A percentile compares a stretch with the other conserved stretches of the same genome.
These are phyloP conservation scores for Coemansia sp. DNA, from an alignment of 192 early-diverging fungal species.

Conservation along the genomic window DNA sequence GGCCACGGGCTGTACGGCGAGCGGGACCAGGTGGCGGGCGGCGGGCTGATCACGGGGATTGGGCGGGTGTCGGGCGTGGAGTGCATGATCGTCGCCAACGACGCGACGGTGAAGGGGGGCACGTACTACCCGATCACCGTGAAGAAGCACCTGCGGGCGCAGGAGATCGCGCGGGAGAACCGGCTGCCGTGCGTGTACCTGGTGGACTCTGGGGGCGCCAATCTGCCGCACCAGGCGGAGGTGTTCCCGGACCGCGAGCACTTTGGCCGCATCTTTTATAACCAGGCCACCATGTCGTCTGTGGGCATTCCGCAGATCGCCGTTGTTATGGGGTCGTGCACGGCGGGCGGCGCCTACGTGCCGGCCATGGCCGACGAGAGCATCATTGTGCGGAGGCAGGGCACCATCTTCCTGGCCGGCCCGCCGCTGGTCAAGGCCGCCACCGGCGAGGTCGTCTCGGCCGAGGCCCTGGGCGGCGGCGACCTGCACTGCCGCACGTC, in stretches of 20 bases:
- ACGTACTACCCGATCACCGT: constrained; percentile 95
- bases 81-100: constrained; percentile 97
- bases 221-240: constrained; percentile 89
- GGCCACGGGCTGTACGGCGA: constrained; percentile 85
- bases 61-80: constrained; percentile 88
- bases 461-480: constrained; percentile 92
- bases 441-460: constrained; percentile 89
- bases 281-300: constrained; percentile 79
- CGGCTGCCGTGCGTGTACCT: constrained; percentile 91
- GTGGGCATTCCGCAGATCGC: constrained; percentile 92
- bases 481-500: constrained; percentile 93
- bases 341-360: constrained; percentile 95
- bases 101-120: constrained; percentile 97
- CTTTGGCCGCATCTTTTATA: constrained; percentile 96
- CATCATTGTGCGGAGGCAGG: constrained; percentile 92
- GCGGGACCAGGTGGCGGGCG: constrained; percentile 78
- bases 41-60: constrained; percentile 92
- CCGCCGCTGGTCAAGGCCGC: constrained; percentile 96
- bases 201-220: constrained; percentile 94
- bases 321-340: constrained; percentile 96
- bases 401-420: constrained; percentile 95
- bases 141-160: constrained; percentile 96
- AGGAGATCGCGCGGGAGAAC: constrained; percentile 95
- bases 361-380: constrained; percentile 98
- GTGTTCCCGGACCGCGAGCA: constrained; percentile 94